Percentiles rank a stretch among this genome's conserved stretches.
Evolutionary conservation across 148 eudicot species (phyloP).

Genomic region (Silene latifolia): DNA sequence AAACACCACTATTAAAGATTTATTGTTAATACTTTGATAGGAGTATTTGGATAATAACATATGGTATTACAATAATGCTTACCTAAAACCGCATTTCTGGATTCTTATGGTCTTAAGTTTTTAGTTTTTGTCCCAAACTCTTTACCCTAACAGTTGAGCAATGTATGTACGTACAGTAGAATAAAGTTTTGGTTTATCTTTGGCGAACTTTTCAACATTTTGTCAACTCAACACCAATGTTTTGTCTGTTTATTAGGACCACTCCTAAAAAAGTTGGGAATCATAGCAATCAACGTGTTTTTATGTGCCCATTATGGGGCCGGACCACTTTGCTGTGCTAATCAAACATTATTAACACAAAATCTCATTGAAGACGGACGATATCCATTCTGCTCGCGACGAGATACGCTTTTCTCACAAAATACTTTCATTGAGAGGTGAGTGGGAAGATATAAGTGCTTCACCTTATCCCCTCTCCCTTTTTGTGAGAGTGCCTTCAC

Average conservation of each 20-base stretch:
- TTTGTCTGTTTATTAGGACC: conserved; percentile 16
- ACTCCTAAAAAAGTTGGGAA: conserved; percentile 19
- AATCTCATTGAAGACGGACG: too few species aligned
- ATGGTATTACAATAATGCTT: background rate
- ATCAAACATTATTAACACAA: conserved; percentile 7
- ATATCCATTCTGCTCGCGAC: too few species aligned
- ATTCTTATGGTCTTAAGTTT: too few species aligned
- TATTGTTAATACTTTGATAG: too few species aligned
- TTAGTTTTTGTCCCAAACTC: too few species aligned
- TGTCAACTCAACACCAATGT: conserved; percentile 12
- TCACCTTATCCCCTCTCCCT: too few species aligned
- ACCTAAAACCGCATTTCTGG: too few species aligned
- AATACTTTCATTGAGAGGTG: too few species aligned
- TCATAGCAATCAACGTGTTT: conserved; percentile 18
- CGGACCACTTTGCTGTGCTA: conserved; percentile 8
- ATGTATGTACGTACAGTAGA: conserved; percentile 21
- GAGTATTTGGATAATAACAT: background rate
- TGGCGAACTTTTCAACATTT: conserved; percentile 6
- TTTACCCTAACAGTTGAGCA: conserved; percentile 9
- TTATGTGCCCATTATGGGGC: conserved; percentile 17
- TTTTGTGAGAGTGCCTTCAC: too few species aligned
- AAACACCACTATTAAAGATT: too few species aligned
- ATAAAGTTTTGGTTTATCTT: conserved; percentile 24
- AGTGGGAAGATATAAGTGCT: too few species aligned
- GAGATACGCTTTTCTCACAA: too few species aligned